Evolutionary conservation across 2,329 filamentous ascomycete genomes (phyloP).

Genomic region (Epichloe gansuensis): DNA sequence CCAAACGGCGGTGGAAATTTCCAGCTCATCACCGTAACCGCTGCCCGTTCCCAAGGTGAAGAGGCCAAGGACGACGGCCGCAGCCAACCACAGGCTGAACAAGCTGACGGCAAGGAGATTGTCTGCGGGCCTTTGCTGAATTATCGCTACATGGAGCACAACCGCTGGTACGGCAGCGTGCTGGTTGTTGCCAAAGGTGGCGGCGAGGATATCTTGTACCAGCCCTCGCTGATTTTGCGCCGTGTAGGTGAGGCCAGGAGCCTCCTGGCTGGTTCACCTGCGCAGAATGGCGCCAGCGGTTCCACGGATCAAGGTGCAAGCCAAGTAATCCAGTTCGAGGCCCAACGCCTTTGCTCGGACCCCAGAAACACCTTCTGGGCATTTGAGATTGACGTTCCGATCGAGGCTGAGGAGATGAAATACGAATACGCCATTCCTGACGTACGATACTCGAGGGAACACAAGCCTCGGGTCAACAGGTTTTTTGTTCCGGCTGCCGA

Average conservation of each 20-base stretch:
- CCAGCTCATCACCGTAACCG: constrained; percentile 37
- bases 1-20: constrained; percentile 22
- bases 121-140: constrained; percentile 65
- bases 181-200: constrained; percentile 69
- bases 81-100: constrained; percentile 20
- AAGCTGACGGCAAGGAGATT: constrained; percentile 42
- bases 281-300: constrained; percentile 18
- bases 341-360: constrained; percentile 50
- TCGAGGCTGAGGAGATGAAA: constrained; percentile 54
- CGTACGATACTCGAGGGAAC: constrained; percentile 45
- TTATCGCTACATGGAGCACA: constrained; percentile 61
- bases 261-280: constrained; percentile 10
- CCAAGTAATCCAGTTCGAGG: constrained; percentile 28
- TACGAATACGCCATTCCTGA: constrained; percentile 69
- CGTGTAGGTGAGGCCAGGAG: constrained; percentile 20
- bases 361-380: constrained; percentile 76
- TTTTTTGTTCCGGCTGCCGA: constrained; percentile 78
- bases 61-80: constrained; percentile 3
- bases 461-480: constrained; percentile 45
- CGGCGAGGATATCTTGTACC: constrained; percentile 40
- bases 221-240: constrained; percentile 46
- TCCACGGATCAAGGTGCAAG: constrained; percentile 14
- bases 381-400: constrained; percentile 69
- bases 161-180: constrained; percentile 72
- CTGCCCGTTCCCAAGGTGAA: constrained; percentile 10